Evolutionary conservation across 2,329 filamentous ascomycete genomes (phyloP), one percentile per base, ranked within the genome.

Genomic region (Arthrinium puccinioides): DNA sequence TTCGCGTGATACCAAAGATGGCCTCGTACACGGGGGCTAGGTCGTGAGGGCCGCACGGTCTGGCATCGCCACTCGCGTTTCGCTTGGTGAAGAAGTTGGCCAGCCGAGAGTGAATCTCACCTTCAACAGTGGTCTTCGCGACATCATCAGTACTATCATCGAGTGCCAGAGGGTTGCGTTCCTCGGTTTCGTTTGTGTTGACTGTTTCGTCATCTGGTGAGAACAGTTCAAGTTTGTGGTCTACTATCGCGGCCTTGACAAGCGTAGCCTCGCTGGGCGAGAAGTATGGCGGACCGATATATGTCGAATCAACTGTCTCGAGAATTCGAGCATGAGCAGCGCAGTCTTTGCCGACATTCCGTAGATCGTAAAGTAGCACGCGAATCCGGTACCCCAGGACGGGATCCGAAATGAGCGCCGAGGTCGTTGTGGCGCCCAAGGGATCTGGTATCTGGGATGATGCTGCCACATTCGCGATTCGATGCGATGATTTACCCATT

Each of bases 11-110:
- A 2, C 41, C 41, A 32, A 46, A 46, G 15, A 42, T 20, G 1
- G 31, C 24, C 30, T 40, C 31, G 35, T 44, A 46, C 3, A 43
- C 14, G 5, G 44, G 40, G 13, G 37, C 48, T 41, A 55, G 48
- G 32, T 51, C 52, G 43, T 55, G 53, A 8, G 52, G 48, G 25
- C 52, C 52, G 32, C 46, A 54, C 9, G 51, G 52, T 35, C 51
- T 32, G 9, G 42, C 38, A 38, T 57, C 54, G 11, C 49, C 51
- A 38, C 52, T 55, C 15, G 52, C 51, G 38, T 40, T 46, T 13
- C 51, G 44, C 39, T 53, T 52, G 3, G 48, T 46, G 18, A 51
- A 45, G 41, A 57, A 55, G 31, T 43, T 47, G 8, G 24, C 32
- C 14, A 57, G 39, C 9, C 40, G 39, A 5, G 27, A 28, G 20